Percentiles rank a stretch among this genome's conserved stretches.
Conservation (phyloP, 495 filamentous ascomycete genomes). For the Aspergillus nidulans region DNA sequence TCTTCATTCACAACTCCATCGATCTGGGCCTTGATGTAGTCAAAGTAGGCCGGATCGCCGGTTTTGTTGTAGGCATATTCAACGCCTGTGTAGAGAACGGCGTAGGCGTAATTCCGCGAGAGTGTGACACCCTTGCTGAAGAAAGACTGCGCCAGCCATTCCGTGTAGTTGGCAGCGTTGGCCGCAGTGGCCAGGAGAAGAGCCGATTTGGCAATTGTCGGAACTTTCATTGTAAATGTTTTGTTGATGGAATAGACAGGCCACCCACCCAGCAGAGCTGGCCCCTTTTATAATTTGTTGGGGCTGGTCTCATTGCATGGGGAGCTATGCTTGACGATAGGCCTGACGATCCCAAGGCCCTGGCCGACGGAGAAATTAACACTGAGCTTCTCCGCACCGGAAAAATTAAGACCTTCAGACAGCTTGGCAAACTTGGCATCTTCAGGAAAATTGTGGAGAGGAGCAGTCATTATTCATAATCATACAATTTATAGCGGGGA, state of each 20-base stretch:
- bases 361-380: conserved; percentile 3
- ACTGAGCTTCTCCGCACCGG: not conserved
- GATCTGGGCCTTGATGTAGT: conserved; percentile 11
- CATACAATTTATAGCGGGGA: not conserved
- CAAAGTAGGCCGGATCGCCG: not conserved
- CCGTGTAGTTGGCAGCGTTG: conserved; percentile 5
- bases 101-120: conserved; percentile 7
- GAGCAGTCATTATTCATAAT: not conserved
- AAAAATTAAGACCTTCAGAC: not conserved
- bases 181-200: conserved; percentile 1
- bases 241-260: not conserved
- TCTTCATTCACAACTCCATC: conserved; percentile 8
- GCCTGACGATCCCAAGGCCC: not conserved
- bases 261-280: not conserved
- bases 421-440: conserved; percentile 1
- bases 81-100: conserved; percentile 11
- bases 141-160: conserved; percentile 3
- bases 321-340: not conserved
- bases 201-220: not conserved
- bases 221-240: not conserved
- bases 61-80: conserved; percentile 19
- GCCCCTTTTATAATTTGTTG: not conserved
- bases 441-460: not conserved
- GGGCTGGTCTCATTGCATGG: not conserved
- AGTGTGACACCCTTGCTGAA: not conserved